phyloP scores from a whole-genome alignment of 2,329 filamentous ascomycete genomes.

The Colletotrichum falcatum region DNA sequence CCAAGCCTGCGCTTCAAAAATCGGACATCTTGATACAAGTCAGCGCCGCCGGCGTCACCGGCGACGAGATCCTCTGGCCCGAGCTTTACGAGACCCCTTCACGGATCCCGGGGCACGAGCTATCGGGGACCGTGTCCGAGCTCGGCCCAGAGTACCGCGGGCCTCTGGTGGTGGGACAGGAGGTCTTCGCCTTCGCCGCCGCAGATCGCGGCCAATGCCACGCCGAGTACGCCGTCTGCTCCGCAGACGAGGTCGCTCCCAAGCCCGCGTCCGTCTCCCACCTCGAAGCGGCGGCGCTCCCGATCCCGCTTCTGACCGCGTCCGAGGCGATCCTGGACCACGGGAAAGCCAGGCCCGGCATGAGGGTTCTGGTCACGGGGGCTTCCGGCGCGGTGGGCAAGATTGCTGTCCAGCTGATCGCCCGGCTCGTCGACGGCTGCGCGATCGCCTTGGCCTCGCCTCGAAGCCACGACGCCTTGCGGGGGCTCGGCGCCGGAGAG shows the following conservation, averaged over 20 bases:
- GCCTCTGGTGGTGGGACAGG: constrained; percentile 38
- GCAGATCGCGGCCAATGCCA: constrained; percentile 44
- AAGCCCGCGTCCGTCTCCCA: constrained; percentile 45
- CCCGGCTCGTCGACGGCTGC: constrained; percentile 39
- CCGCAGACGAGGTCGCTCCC: constrained; percentile 37
- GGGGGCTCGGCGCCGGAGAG: constrained; percentile 42
- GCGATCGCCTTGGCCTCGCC: constrained; percentile 48
- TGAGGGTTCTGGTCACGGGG: constrained; percentile 47
- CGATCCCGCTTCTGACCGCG: constrained; percentile 49
- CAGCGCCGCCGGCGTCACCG: constrained; percentile 50
- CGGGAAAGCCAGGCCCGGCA: constrained; percentile 6
- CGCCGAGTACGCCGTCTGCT: constrained; percentile 47
- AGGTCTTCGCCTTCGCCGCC: constrained; percentile 47
- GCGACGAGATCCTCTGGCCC: constrained; percentile 51
- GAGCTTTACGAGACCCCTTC: constrained; percentile 47
- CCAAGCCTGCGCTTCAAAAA: constrained; percentile 40
- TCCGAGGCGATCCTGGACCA: constrained; percentile 34
- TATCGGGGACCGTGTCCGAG: constrained; percentile 49
- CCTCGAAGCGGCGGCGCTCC: constrained; percentile 47
- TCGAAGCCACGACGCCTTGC: constrained; percentile 39
- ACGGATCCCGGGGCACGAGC: constrained; percentile 51
- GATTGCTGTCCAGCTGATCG: constrained; percentile 48
- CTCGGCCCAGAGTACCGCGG: constrained; percentile 46
- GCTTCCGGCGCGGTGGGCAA: constrained; percentile 48
- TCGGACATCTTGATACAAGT: constrained; percentile 48